Percentiles rank a stretch among this genome's conserved stretches.
These are phyloP conservation scores for Fusarium oxysporum DNA, from an alignment of 2,329 filamentous ascomycete species.

Conservation along the genomic window DNA sequence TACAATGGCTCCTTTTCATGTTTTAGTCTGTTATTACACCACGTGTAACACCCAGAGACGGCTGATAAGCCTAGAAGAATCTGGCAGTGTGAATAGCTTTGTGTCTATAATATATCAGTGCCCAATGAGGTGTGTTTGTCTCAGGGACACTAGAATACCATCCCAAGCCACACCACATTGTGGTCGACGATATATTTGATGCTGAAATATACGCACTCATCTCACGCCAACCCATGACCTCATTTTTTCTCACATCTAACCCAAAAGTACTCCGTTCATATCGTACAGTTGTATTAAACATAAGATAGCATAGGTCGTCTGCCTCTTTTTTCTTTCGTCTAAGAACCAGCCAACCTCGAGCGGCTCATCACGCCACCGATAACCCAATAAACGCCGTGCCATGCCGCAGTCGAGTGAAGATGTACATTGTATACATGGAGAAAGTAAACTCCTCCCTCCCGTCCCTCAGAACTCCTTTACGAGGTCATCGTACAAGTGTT, in stretches of 20 bases:
- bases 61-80: background rate
- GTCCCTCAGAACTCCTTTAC: constrained; percentile 32
- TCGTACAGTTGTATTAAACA: constrained; percentile 47
- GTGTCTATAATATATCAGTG: background rate
- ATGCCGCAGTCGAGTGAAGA: constrained; percentile 68
- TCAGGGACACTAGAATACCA: background rate
- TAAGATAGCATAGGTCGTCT: constrained; percentile 46
- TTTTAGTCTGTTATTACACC: background rate
- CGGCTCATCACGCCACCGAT: constrained; percentile 46
- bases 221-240: background rate
- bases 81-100: background rate
- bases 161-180: background rate
- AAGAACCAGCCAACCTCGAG: constrained; percentile 46
- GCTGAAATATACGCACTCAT: background rate
- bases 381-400: constrained; percentile 60
- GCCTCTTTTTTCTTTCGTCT: constrained; percentile 47
- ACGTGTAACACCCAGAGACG: too few relatives aligned
- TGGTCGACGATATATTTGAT: background rate
- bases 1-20: background rate
- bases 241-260: background rate
- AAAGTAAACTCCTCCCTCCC: constrained; percentile 19
- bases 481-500: constrained; percentile 39
- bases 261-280: constrained; percentile 26
- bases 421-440: constrained; percentile 56
- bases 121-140: background rate